Conservation (phyloP, 2,329 filamentous ascomycete species). For the Pestalotiopsis sp. region DNA sequence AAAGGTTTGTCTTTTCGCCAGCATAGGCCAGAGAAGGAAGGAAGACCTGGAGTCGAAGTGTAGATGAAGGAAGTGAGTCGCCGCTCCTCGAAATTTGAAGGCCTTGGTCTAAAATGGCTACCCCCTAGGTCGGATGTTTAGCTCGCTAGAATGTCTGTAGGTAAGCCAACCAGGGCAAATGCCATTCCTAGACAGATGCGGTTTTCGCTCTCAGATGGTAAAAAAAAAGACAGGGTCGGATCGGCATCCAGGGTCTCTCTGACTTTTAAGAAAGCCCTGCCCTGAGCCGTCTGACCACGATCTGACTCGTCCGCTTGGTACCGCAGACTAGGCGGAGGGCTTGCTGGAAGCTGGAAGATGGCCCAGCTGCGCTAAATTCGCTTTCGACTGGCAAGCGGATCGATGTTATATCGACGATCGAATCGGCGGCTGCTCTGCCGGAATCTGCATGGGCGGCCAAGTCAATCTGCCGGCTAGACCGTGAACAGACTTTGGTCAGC, state of each 20-base stretch:
- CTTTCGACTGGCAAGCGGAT: neutral
- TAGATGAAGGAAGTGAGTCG: too few species aligned
- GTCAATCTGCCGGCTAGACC: neutral
- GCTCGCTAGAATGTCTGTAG: too few species aligned
- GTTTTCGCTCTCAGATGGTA: neutral
- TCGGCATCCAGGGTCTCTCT: neutral
- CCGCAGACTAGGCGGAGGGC: neutral
- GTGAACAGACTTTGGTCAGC: neutral
- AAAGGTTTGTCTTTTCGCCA: too few species aligned
- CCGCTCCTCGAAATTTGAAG: too few species aligned
- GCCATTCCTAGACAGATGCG: neutral
- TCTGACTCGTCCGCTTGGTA: neutral
- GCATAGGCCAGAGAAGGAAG: too few species aligned
- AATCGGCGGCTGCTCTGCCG: neutral
- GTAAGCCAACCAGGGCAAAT: too few species aligned
- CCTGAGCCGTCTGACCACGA: neutral
- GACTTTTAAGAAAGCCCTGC: neutral
- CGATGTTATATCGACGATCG: neutral
- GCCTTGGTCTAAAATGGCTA: too few species aligned
- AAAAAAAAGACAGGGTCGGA: neutral
- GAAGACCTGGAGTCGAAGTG: too few species aligned
- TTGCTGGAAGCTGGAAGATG: neutral
- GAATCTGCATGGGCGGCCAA: neutral
- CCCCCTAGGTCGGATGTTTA: too few species aligned
- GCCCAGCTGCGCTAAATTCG: neutral